phyloP scores from a whole-genome alignment of 352 stramenopile genomes.

The Pythium periplocum region DNA sequence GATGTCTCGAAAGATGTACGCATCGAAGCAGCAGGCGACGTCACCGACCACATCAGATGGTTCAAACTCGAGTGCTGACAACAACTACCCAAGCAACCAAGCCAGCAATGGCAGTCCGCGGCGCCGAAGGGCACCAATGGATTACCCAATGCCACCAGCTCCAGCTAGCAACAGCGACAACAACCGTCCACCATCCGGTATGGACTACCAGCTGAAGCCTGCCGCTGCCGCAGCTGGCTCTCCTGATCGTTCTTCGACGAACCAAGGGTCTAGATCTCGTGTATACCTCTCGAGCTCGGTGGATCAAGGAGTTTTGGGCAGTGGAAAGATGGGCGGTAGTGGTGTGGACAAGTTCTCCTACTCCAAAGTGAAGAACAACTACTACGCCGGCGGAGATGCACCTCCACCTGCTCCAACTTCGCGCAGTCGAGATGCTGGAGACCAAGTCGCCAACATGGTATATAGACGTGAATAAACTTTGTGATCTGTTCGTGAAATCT shows the following conservation, averaged over 20 bases:
- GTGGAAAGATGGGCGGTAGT: constrained; percentile 10
- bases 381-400: constrained; percentile 19
- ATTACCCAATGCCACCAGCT: constrained; percentile 11
- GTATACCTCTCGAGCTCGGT: constrained; percentile 9
- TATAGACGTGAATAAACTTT: constrained; percentile 4
- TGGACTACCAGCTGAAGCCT: constrained; percentile 17
- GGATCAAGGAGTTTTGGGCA: constrained; percentile 9
- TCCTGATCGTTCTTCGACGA: constrained; percentile 4
- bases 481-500: not conserved
- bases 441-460: constrained; percentile 24
- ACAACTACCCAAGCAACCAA: constrained; percentile 48
- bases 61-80: constrained; percentile 73
- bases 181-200: constrained; percentile 8
- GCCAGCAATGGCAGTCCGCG: constrained; percentile 16
- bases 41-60: constrained; percentile 74
- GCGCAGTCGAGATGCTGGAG: constrained; percentile 12
- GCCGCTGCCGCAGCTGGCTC: not conserved
- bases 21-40: constrained; percentile 37
- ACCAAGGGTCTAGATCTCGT: constrained; percentile 4
- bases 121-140: constrained; percentile 12
- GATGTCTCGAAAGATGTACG: constrained; percentile 75
- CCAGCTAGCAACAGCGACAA: not conserved
- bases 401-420: constrained; percentile 12
- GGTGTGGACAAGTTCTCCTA: constrained; percentile 25
- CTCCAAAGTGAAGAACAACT: constrained; percentile 23